Percentiles rank a stretch among this genome's conserved stretches.
Conservation (phyloP, 2,329 filamentous ascomycete genomes). For the Fusarium duplospermum region DNA sequence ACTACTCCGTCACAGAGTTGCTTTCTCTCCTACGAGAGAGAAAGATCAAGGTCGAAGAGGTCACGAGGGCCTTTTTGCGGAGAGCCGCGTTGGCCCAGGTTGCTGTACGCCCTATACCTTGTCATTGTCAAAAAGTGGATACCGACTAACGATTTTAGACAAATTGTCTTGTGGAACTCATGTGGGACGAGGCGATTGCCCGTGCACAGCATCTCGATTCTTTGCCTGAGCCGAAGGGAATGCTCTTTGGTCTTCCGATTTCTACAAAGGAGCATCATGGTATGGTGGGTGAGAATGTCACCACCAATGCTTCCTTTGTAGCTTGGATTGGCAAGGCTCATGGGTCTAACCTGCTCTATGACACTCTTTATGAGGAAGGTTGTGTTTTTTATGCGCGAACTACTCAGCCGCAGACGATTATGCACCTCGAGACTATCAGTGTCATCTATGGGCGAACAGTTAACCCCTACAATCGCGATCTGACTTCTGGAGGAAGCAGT, state of each 20-base stretch:
- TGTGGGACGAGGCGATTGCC: conserved; percentile 51
- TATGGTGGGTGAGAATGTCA: conserved; percentile 47
- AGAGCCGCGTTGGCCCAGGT: conserved; percentile 43
- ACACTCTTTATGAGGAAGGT: conserved; percentile 45
- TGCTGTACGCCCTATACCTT: conserved; percentile 9
- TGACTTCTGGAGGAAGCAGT: conserved; percentile 72
- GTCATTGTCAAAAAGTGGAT: no score
- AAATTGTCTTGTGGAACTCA: conserved; percentile 49
- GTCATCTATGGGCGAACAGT: conserved; percentile 72
- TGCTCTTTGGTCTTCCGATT: conserved; percentile 50
- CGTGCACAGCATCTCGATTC: conserved; percentile 49
- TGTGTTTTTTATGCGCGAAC: conserved; percentile 69
- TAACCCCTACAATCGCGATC: conserved; percentile 70
- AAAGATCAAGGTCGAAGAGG: conserved; percentile 42
- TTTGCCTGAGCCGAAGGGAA: conserved; percentile 47
- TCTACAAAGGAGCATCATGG: conserved; percentile 52
- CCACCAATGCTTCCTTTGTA: conserved; percentile 45
- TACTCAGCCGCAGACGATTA: conserved; percentile 71
- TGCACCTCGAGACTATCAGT: conserved; percentile 69
- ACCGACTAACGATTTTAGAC: conserved; percentile 28
- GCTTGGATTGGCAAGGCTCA: conserved; percentile 48
- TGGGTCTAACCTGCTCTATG: conserved; percentile 48
- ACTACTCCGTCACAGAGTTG: conserved; percentile 39
- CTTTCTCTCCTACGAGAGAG: conserved; percentile 31
- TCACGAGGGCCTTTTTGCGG: conserved; percentile 42